A percentile compares a stretch with the other conserved stretches of the same genome.
Evolutionary conservation across 192 early-diverging fungal genomes (phyloP).

Genomic region (Linnemannia schmuckeri): DNA sequence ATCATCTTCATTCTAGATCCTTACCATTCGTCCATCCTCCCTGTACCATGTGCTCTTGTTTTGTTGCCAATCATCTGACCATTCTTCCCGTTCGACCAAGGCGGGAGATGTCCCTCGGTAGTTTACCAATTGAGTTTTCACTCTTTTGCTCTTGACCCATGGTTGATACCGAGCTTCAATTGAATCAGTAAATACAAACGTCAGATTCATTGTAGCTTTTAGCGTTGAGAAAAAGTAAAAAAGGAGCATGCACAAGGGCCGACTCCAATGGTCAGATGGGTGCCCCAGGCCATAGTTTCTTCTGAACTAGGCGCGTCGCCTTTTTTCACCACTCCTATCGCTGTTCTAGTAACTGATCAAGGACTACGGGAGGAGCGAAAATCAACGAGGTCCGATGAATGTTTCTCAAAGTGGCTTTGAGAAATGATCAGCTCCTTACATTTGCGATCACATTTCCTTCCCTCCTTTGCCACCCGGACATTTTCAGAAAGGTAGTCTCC

Average conservation of each 20-base stretch:
- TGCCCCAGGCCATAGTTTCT: neutral
- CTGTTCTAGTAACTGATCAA: neutral
- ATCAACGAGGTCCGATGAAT: neutral
- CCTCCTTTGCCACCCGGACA: neutral
- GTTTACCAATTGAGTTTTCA: neutral
- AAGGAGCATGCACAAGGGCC: neutral
- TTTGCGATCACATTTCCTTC: neutral
- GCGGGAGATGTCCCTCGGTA: neutral
- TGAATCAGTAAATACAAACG: neutral
- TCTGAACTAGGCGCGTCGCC: neutral
- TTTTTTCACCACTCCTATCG: neutral
- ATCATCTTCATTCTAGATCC: neutral
- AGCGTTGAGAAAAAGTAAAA: neutral
- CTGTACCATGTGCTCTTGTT: neutral
- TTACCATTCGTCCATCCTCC: neutral
- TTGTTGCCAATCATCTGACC: neutral
- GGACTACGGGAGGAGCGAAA: neutral
- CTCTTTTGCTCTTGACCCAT: neutral
- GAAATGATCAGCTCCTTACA: neutral
- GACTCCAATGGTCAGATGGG: neutral
- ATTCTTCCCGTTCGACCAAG: neutral
- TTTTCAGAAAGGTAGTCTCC: neutral
- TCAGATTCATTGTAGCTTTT: neutral
- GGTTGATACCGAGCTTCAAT: neutral
- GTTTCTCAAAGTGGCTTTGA: slow-evolving; percentile 6